These are phyloP conservation scores for Rhizoclosmatium globosum DNA, from an alignment of 192 early-diverging fungal species.

Conservation along the genomic window DNA sequence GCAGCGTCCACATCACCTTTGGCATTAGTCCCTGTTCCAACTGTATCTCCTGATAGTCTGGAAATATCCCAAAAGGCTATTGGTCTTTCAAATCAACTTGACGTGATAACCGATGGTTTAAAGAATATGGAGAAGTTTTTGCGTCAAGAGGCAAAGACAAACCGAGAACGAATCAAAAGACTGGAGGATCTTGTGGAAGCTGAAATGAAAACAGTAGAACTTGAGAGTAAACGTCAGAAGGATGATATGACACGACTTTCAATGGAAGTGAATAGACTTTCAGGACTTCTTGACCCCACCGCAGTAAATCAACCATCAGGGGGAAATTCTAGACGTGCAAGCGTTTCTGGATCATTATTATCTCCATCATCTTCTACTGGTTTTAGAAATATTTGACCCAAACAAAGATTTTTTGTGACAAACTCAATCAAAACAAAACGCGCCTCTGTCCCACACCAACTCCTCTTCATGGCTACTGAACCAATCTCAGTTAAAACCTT, in stretches of 20 bases:
- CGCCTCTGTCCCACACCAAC: too few species aligned
- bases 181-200: constrained; percentile 33
- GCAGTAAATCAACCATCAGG: not conserved
- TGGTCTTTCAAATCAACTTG: constrained; percentile 2
- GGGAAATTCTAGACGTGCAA: too few species aligned
- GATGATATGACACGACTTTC: constrained; percentile 3
- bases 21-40: not conserved
- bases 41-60: not conserved
- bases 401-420: too few species aligned
- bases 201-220: not conserved
- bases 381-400: too few species aligned
- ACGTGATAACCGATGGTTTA: constrained; percentile 15
- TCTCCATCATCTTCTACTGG: too few species aligned
- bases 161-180: constrained; percentile 25
- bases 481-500: too few species aligned
- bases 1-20: not conserved
- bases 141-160: constrained; percentile 30
- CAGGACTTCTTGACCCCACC: not conserved
- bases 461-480: too few species aligned
- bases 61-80: not conserved
- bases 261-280: not conserved
- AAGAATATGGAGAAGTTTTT: constrained; percentile 17
- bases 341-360: too few species aligned
- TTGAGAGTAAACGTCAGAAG: not conserved
- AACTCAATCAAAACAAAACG: too few species aligned